Conservation (phyloP, 306 rosid species). For the Cucurbita moschata region DNA sequence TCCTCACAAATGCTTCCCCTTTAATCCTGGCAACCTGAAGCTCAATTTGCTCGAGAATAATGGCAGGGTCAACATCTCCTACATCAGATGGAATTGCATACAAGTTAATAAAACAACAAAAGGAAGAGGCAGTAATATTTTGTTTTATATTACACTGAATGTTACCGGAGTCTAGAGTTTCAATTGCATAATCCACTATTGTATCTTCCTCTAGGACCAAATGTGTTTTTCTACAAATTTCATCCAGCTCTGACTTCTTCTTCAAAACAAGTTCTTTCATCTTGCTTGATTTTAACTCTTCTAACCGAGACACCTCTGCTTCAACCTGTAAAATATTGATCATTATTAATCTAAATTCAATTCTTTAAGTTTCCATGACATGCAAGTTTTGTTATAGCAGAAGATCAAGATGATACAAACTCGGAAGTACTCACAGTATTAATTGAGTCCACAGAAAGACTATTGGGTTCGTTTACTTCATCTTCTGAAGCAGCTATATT, state of each 20-base stretch:
- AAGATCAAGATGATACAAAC: background rate
- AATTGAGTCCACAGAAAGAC: conserved; percentile 37
- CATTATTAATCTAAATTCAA: background rate
- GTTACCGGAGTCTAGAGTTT: conserved; percentile 36
- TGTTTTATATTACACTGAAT: background rate
- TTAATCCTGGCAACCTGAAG: conserved; percentile 33
- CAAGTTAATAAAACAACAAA: background rate
- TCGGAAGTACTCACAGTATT: conserved; percentile 27
- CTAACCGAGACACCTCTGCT: conserved; percentile 55
- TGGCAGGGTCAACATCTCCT: conserved; percentile 29
- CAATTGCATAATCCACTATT: conserved; percentile 21
- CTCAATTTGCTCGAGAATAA: conserved; percentile 40
- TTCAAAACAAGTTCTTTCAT: conserved; percentile 41
- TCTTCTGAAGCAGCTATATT: conserved; percentile 45
- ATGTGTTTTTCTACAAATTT: conserved; percentile 42
- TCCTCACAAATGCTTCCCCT: conserved; percentile 55
- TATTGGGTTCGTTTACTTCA: conserved; percentile 43
- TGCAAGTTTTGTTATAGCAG: background rate
- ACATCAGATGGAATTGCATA: background rate
- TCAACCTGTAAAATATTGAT: conserved; percentile 32
- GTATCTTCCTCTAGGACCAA: conserved; percentile 19
- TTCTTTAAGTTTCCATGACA: background rate
- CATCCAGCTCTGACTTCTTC: conserved; percentile 51
- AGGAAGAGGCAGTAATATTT: background rate
- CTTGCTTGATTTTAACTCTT: conserved; percentile 52